Conservation (phyloP, 331 rosid species). For the Acacia pycnantha region DNA sequence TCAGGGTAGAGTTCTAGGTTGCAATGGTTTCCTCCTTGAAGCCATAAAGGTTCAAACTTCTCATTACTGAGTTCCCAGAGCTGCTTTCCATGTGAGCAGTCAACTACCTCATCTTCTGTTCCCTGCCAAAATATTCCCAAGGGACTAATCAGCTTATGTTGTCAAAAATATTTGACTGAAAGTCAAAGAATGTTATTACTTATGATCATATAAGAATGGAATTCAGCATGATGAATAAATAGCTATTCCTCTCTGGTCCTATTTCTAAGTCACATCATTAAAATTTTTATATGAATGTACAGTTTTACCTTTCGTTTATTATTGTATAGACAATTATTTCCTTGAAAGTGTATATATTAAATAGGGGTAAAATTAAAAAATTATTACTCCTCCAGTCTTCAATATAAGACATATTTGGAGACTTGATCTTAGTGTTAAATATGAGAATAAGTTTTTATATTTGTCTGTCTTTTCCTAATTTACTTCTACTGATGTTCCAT, state of each 20-base stretch:
- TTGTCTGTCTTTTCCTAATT: too few relatives aligned
- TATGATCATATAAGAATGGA: background rate
- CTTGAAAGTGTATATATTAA: too few relatives aligned
- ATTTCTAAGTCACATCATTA: background rate
- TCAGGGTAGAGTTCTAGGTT: conserved; percentile 65
- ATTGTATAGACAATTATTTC: too few relatives aligned
- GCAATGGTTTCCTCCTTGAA: conserved; percentile 64
- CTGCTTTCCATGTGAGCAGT: conserved; percentile 67
- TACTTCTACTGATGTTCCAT: too few relatives aligned
- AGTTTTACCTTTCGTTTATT: too few relatives aligned
- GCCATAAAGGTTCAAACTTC: conserved; percentile 74
- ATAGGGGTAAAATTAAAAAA: too few relatives aligned
- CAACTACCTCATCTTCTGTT: conserved; percentile 75
- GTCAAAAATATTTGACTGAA: background rate
- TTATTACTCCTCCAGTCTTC: too few relatives aligned
- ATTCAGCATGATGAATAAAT: background rate
- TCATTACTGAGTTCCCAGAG: conserved; percentile 73
- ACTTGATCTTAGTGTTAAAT: too few relatives aligned
- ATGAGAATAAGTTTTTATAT: too few relatives aligned
- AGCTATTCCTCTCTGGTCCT: too few relatives aligned
- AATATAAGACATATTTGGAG: too few relatives aligned
- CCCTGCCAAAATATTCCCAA: conserved; percentile 39
- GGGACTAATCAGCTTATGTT: background rate
- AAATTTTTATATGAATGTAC: too few relatives aligned
- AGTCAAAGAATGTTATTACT: background rate